A percentile compares a stretch with the other conserved stretches of the same genome.
These are phyloP conservation scores for Lasiosphaeris hirsuta DNA, from an alignment of 495 filamentous ascomycete species.

Conservation along the genomic window DNA sequence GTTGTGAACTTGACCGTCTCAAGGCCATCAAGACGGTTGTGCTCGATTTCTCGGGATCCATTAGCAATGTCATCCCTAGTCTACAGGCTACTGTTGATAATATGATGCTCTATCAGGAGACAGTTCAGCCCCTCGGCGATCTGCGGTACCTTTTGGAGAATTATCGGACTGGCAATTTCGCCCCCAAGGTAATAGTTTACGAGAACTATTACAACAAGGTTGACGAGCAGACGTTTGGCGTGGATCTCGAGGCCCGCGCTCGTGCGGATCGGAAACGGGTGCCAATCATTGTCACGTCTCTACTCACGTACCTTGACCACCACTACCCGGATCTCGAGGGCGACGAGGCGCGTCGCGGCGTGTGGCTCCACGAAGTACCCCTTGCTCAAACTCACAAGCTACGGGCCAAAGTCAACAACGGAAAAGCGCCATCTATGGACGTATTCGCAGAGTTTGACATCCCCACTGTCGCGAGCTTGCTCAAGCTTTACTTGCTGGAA, in stretches of 20 bases:
- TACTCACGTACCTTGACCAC: constrained; percentile 91
- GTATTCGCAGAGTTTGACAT: constrained; percentile 83
- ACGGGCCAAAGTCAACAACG: constrained; percentile 78
- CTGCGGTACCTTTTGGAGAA: constrained; percentile 95
- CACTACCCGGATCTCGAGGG: constrained; percentile 97
- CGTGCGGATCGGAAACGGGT: constrained; percentile 93
- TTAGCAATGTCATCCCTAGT: constrained; percentile 97
- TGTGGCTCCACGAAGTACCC: constrained; percentile 92
- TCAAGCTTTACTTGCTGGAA: constrained; percentile 96
- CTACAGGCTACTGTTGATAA: constrained; percentile 92
- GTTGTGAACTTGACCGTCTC: constrained; percentile 91
- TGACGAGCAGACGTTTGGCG: constrained; percentile 96
- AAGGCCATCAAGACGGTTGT: constrained; percentile 98
- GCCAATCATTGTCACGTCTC: constrained; percentile 84
- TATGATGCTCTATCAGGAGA: constrained; percentile 99
- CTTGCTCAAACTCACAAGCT: constrained; percentile 82
- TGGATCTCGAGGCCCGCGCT: constrained; percentile 92
- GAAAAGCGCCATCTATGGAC: constrained; percentile 74
- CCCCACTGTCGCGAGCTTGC: constrained; percentile 84
- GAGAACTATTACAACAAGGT: constrained; percentile 99
- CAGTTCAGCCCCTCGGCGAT: constrained; percentile 88
- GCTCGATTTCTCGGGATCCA: constrained; percentile 93
- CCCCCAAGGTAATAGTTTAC: constrained; percentile 87
- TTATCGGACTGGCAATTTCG: constrained; percentile 90
- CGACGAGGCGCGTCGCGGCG: constrained; percentile 85